phyloP scores from a whole-genome alignment of 1,284 basidiomycete genomes.

The Xerocomus amazonicus region DNA sequence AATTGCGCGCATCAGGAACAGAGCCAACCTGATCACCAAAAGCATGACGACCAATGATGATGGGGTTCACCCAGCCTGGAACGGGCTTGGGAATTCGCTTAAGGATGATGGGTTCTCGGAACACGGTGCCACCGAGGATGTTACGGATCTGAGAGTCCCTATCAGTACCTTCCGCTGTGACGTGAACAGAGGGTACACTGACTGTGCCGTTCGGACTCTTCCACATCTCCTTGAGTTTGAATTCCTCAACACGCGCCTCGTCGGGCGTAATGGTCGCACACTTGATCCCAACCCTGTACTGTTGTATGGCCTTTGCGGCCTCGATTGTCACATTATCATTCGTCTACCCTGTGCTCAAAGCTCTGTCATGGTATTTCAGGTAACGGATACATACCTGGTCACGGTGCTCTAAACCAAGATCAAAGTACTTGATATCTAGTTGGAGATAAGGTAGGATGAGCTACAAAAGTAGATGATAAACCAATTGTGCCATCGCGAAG shows the following conservation, averaged over 20 bases:
- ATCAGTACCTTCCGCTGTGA: slow-evolving; percentile 6
- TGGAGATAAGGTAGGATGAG: slow-evolving; percentile 94
- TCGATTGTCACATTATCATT: slow-evolving; percentile 93
- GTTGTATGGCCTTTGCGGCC: slow-evolving; percentile 86
- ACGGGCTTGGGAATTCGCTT: slow-evolving; percentile 88
- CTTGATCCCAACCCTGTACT: slow-evolving; percentile 91
- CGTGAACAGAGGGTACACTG: slow-evolving; percentile 29
- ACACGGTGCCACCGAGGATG: slow-evolving; percentile 96
- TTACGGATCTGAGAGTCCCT: slow-evolving; percentile 72
- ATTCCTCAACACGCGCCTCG: slow-evolving; percentile 91
- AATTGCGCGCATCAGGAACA: slow-evolving; percentile 10
- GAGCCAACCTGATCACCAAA: slow-evolving; percentile 82
- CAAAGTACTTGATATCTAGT: slow-evolving; percentile 98
- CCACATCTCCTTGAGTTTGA: slow-evolving; percentile 99
- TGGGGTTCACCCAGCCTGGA: slow-evolving; percentile 96
- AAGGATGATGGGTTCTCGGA: slow-evolving; percentile 97
- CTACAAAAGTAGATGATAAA: slow-evolving; percentile 38
- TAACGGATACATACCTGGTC: slow-evolving; percentile 59
- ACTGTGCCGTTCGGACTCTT: slow-evolving; percentile 93
- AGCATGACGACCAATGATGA: slow-evolving; percentile 95
- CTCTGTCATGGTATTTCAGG: not conserved
- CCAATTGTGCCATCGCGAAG: not conserved
- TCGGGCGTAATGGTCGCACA: slow-evolving; percentile 99
- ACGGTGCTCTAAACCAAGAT: slow-evolving; percentile 90
- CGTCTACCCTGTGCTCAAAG: slow-evolving; percentile 51